A percentile compares a stretch with the other conserved stretches of the same genome.
phyloP scores from a whole-genome alignment of 1,139 yeast genomes.

The Entelexis sorbosivorans region DNA sequence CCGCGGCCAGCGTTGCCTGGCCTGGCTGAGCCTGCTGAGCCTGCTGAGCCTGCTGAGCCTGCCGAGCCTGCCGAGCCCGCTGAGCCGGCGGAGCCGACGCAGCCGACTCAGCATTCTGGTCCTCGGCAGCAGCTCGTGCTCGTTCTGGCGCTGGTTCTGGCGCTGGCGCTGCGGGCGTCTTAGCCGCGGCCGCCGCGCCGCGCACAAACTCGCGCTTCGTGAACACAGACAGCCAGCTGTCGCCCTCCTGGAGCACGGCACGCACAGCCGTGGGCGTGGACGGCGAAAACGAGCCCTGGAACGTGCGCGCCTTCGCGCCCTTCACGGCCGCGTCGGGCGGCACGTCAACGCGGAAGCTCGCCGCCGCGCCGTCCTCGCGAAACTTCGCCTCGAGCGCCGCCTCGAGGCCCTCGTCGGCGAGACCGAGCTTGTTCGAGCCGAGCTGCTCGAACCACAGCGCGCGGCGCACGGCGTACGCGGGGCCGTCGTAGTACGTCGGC shows the following conservation, averaged over 20 bases:
- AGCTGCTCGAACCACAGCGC: constrained; percentile 71
- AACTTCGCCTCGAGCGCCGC: constrained; percentile 43
- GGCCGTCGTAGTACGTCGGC: constrained; percentile 88
- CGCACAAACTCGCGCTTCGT: constrained; percentile 28
- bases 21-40: too few species aligned
- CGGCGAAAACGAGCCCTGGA: not conserved
- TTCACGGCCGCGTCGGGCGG: not conserved
- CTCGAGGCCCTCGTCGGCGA: constrained; percentile 45
- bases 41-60: too few species aligned
- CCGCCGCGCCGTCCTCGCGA: not conserved
- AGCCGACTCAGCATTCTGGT: too few species aligned
- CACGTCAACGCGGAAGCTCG: not conserved
- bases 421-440: constrained; percentile 36
- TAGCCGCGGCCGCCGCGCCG: not conserved
- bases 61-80: too few species aligned
- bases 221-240: constrained; percentile 18
- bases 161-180: not conserved
- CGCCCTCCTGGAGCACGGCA: not conserved
- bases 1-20: too few species aligned
- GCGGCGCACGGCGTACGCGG: constrained; percentile 68
- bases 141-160: too few species aligned
- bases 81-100: too few species aligned
- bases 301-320: not conserved
- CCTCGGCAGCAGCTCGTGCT: too few species aligned
- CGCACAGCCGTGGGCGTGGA: not conserved